Evolutionary conservation across 495 filamentous ascomycete genomes (phyloP).

Genomic region (Neurospora sp.): DNA sequence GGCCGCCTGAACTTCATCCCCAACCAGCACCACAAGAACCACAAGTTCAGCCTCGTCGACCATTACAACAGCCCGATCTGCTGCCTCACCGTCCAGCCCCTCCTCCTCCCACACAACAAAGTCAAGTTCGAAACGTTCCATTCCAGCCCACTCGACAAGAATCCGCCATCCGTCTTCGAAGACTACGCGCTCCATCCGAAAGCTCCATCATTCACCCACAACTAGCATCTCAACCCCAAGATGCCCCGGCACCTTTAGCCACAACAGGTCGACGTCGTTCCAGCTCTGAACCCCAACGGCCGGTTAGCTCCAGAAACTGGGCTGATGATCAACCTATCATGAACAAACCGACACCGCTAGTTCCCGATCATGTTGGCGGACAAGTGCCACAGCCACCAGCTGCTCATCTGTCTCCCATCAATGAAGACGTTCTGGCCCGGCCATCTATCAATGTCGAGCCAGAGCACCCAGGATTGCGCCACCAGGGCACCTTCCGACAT

Average conservation of each 20-base stretch:
- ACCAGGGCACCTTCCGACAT: not conserved
- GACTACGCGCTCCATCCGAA: slow-evolving; percentile 1
- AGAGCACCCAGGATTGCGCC: not conserved
- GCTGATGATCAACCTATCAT: not conserved
- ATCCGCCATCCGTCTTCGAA: slow-evolving; percentile 12
- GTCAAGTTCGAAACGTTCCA: not conserved
- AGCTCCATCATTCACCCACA: not conserved
- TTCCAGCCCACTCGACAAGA: not conserved
- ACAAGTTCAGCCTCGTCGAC: not conserved
- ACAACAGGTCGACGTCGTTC: slow-evolving; percentile 4
- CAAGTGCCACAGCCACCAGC: not conserved
- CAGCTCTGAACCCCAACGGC: slow-evolving; percentile 11
- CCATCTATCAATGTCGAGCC: not conserved
- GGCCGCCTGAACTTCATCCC: not conserved
- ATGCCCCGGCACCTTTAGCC: not conserved
- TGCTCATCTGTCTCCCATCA: not conserved
- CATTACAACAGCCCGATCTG: not conserved
- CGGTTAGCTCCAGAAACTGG: not conserved
- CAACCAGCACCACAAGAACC: not conserved
- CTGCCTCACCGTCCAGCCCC: not conserved
- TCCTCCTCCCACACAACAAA: not conserved
- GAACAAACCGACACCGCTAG: not conserved
- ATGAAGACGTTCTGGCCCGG: not conserved
- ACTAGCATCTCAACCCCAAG: not conserved
- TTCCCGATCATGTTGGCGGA: not conserved